These are phyloP conservation scores for Fusarium sp. DNA, from an alignment of 2,329 filamentous ascomycete genomes.

Conservation along the genomic window DNA sequence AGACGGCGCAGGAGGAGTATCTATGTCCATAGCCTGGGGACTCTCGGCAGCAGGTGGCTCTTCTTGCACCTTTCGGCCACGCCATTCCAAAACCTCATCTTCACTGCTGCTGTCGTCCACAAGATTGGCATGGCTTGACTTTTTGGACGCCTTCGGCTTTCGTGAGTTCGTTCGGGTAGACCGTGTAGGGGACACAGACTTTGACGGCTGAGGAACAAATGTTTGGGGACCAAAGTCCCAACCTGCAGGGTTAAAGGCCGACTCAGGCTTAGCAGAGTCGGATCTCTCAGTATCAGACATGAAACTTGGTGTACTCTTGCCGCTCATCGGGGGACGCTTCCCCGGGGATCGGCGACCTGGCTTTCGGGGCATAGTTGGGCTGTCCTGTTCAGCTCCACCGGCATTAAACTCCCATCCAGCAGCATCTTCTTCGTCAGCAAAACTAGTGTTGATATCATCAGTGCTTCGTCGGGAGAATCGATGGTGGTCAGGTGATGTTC, in stretches of 20 bases:
- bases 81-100: slow-evolving; percentile 53
- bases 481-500: slow-evolving; percentile 51
- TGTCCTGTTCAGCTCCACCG: slow-evolving; percentile 53
- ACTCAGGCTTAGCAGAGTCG: slow-evolving; percentile 46
- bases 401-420: slow-evolving; percentile 65
- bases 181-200: slow-evolving; percentile 60
- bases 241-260: slow-evolving; percentile 62
- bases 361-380: slow-evolving; percentile 50
- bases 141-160: slow-evolving; percentile 70
- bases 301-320: slow-evolving; percentile 39
- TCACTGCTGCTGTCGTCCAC: slow-evolving; percentile 62
- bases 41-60: slow-evolving; percentile 54
- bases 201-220: slow-evolving; percentile 61
- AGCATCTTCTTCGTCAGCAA: slow-evolving; percentile 62
- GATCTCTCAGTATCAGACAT: slow-evolving; percentile 39
- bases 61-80: slow-evolving; percentile 50
- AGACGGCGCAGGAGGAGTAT: slow-evolving; percentile 58
- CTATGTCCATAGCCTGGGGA: slow-evolving; percentile 74
- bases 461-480: slow-evolving; percentile 63
- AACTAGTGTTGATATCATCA: slow-evolving; percentile 72
- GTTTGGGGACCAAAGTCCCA: slow-evolving; percentile 69
- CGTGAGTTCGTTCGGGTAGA: slow-evolving; percentile 61
- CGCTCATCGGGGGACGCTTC: slow-evolving; percentile 44
- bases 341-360: slow-evolving; percentile 56
- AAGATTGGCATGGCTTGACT: slow-evolving; percentile 59